Evolutionary conservation across 2,329 filamentous ascomycete species (phyloP).

Genomic region (Colletotrichum scovillei): DNA sequence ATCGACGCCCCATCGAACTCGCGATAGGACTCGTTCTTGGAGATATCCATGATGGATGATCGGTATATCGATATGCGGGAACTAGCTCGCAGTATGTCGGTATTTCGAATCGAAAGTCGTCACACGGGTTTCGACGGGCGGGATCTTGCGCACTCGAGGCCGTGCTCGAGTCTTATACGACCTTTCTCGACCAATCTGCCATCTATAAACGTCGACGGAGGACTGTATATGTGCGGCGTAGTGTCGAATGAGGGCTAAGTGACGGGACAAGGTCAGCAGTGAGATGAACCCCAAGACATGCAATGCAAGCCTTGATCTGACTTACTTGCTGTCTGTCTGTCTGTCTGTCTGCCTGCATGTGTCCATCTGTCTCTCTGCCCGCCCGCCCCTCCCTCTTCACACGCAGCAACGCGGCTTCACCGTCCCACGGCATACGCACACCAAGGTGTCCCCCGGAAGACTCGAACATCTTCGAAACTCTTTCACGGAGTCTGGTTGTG

Average conservation of each 20-base stretch:
- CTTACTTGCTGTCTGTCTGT: background rate
- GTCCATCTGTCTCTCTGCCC: no score
- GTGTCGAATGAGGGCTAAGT: background rate
- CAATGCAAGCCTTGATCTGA: background rate
- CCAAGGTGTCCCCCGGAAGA: constrained; percentile 19
- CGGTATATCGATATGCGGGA: constrained; percentile 9
- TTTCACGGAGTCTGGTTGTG: background rate
- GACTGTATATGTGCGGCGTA: background rate
- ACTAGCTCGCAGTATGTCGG: constrained; percentile 16
- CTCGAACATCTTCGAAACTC: constrained; percentile 31
- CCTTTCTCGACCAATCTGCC: background rate
- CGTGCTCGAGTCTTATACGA: constrained; percentile 22
- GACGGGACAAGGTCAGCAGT: background rate
- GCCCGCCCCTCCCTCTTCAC: background rate
- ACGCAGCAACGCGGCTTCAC: background rate
- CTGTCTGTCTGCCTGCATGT: no score
- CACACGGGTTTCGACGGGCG: no score
- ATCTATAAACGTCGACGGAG: background rate
- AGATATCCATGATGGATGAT: constrained; percentile 34
- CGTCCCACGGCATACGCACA: background rate
- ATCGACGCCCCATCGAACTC: constrained; percentile 9
- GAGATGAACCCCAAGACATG: constrained; percentile 20
- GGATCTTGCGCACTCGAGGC: background rate
- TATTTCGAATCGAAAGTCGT: background rate
- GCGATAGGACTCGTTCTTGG: constrained; percentile 37